phyloP scores from a whole-genome alignment of 2,329 filamentous ascomycete species.

The Zarea fungicola region DNA sequence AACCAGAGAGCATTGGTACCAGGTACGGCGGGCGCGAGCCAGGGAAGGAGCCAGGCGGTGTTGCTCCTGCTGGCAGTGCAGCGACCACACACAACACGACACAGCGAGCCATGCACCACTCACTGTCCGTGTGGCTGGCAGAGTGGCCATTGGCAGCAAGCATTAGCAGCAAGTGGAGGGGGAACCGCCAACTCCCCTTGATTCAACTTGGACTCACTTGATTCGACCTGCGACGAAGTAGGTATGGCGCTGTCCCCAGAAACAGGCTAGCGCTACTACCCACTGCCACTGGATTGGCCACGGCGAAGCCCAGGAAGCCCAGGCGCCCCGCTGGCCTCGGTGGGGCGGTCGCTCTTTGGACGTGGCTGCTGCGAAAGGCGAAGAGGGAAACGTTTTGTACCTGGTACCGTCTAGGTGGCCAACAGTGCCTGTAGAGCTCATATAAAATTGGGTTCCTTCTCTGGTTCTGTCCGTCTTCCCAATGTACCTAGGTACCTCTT shows the following conservation, averaged over 20 bases:
- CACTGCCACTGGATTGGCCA: not conserved
- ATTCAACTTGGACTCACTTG: conserved; percentile 10
- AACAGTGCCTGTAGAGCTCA: not conserved
- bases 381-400: not conserved
- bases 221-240: conserved; percentile 9
- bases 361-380: conserved; percentile 3
- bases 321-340: not conserved
- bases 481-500: no score
- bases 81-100: no score
- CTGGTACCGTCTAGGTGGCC: not conserved
- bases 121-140: no score
- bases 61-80: not conserved
- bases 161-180: not conserved
- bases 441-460: no score
- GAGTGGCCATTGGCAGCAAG: not conserved
- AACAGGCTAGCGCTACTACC: conserved; percentile 1
- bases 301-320: conserved; percentile 5
- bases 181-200: conserved; percentile 10
- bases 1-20: not conserved
- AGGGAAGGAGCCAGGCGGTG: not conserved
- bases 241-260: not conserved
- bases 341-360: conserved; percentile 7
- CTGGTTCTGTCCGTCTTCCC: no score
- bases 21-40: conserved; percentile 2
- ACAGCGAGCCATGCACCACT: no score